phyloP scores from a whole-genome alignment of 768 basidiomycete species.

The Mycena haematopus region DNA sequence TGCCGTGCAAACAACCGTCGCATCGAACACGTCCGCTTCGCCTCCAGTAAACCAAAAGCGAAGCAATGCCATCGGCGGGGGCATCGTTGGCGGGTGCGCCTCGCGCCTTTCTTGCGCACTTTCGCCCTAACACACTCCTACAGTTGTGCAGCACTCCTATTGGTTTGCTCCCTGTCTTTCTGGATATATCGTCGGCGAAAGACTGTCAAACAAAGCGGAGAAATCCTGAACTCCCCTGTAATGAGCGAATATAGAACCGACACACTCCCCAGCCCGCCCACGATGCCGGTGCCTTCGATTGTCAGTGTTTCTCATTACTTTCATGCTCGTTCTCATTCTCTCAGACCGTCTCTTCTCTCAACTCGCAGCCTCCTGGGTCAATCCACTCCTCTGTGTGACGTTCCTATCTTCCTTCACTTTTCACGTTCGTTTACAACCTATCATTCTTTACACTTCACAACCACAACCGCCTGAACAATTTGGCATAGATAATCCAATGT shows the following conservation, averaged over 20 bases:
- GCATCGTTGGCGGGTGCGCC: constrained; percentile 45
- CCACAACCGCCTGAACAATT: neutral
- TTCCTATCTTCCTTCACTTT: neutral
- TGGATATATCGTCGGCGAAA: constrained; percentile 20
- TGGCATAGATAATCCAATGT: constrained; percentile 5
- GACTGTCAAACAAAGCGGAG: constrained; percentile 8
- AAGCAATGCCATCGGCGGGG: constrained; percentile 50
- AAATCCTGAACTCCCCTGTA: constrained; percentile 34
- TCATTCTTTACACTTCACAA: constrained; percentile 6
- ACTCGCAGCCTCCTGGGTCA: constrained; percentile 20
- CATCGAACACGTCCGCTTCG: constrained; percentile 36
- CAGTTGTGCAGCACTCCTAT: constrained; percentile 40
- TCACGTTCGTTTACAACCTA: constrained; percentile 17
- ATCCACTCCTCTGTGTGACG: constrained; percentile 18
- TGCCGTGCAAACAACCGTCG: constrained; percentile 15
- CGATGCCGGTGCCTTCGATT: constrained; percentile 22
- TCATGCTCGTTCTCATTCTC: neutral
- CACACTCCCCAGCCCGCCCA: constrained; percentile 19
- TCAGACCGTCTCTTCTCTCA: constrained; percentile 20
- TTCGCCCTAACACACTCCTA: neutral
- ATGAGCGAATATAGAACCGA: constrained; percentile 29
- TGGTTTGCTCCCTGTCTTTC: constrained; percentile 40
- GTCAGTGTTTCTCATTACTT: neutral
- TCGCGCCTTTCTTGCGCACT: neutral
- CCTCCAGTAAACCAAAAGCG: constrained; percentile 18